phyloP scores from a whole-genome alignment of 305 asterid genomes.

The Solanum hybrid region DNA sequence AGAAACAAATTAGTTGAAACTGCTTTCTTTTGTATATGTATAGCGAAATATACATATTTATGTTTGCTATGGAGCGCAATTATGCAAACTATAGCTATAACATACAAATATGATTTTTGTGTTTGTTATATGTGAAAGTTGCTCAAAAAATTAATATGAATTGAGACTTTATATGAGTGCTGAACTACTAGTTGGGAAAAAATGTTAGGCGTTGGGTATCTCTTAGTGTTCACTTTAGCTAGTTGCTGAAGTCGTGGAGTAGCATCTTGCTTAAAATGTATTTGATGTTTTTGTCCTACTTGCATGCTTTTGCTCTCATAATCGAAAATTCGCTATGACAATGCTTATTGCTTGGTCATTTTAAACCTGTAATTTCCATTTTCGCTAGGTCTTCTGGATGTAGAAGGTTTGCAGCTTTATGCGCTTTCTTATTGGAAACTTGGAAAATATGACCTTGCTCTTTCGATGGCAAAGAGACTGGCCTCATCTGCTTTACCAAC shows the following conservation, averaged over 20 bases:
- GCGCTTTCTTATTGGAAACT: conserved; percentile 77
- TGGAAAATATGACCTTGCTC: conserved; percentile 63
- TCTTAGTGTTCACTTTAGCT: background rate
- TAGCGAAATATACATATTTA: too few species aligned
- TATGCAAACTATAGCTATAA: too few species aligned
- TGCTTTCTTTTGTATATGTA: too few species aligned
- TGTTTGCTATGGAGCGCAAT: too few species aligned
- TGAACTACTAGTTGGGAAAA: background rate
- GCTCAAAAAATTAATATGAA: background rate
- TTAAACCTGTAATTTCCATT: background rate
- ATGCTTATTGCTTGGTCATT: background rate
- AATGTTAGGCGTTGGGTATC: background rate
- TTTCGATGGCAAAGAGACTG: conserved; percentile 51
- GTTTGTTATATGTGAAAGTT: too few species aligned
- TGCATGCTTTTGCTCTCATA: background rate
- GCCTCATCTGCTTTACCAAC: conserved; percentile 52
- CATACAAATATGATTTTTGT: too few species aligned
- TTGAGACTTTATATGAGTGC: background rate
- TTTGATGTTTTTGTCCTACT: background rate
- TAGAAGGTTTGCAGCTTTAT: conserved; percentile 69
- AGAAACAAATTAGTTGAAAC: too few species aligned
- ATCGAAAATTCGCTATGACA: background rate
- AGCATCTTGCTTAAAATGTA: background rate
- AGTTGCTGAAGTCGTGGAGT: background rate
- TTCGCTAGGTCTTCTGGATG: conserved; percentile 65